Evolutionary conservation across 257 asterid species (phyloP).

Genomic region (Pogostemon cablin): DNA sequence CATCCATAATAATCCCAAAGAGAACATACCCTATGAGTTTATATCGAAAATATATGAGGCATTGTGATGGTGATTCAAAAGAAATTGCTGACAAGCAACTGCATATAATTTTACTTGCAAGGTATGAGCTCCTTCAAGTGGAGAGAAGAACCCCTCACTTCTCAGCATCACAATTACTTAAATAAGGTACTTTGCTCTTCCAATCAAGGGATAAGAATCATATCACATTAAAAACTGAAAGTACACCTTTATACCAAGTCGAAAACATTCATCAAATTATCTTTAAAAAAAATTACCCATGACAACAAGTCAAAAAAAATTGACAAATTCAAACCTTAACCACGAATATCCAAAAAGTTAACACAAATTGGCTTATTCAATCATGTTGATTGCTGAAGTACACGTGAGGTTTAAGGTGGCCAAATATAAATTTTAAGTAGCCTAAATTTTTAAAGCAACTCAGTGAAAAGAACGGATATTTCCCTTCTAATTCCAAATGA

Average conservation of each 20-base stretch:
- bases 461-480: not conserved
- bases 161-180: slow-evolving; percentile 13
- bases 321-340: slow-evolving; percentile 11
- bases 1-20: no score
- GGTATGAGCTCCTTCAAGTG: slow-evolving; percentile 7
- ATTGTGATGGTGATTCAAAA: slow-evolving; percentile 9
- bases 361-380: slow-evolving; percentile 20
- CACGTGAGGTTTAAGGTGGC: not conserved
- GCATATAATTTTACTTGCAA: slow-evolving; percentile 3
- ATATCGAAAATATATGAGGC: not conserved
- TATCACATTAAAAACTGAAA: slow-evolving; percentile 15
- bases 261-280: slow-evolving; percentile 3
- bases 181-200: not conserved
- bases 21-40: slow-evolving; percentile 11
- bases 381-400: not conserved
- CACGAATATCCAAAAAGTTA: not conserved
- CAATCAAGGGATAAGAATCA: slow-evolving; percentile 1
- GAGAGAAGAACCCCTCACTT: not conserved
- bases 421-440: not conserved
- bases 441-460: slow-evolving; percentile 20
- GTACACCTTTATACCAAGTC: slow-evolving; percentile 15
- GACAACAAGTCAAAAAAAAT: slow-evolving; percentile 15
- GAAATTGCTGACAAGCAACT: slow-evolving; percentile 21
- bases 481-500: slow-evolving; percentile 17
- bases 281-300: slow-evolving; percentile 4